phyloP scores from a whole-genome alignment of 441 rosid genomes.

The Syzygium malaccense region DNA sequence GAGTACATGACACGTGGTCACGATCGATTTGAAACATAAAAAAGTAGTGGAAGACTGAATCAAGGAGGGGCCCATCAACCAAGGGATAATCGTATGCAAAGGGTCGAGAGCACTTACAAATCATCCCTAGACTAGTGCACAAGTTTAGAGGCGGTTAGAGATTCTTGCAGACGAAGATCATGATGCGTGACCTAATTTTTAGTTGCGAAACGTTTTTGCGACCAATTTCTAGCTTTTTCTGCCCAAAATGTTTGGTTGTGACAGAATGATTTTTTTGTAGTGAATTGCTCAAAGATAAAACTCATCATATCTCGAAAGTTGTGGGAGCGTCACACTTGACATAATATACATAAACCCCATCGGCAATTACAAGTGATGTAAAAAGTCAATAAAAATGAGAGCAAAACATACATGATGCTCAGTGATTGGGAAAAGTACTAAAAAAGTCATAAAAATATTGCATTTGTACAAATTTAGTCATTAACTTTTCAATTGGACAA shows the following conservation, averaged over 20 bases:
- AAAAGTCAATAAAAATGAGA: background rate
- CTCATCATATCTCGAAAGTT: background rate
- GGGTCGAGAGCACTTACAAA: background rate
- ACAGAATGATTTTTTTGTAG: background rate
- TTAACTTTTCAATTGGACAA: too few relatives aligned
- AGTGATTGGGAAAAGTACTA: background rate
- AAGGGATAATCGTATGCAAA: background rate
- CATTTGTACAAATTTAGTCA: too few relatives aligned
- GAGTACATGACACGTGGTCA: background rate
- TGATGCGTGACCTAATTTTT: background rate
- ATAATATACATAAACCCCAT: background rate
- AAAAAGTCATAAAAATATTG: too few relatives aligned
- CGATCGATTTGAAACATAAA: background rate
- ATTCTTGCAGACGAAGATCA: background rate
- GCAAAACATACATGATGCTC: background rate
- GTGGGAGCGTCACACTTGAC: background rate
- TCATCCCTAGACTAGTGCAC: background rate
- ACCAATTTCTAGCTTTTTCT: background rate
- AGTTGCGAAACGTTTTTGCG: background rate
- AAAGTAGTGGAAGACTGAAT: background rate
- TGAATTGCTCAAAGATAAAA: background rate
- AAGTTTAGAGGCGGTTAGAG: background rate
- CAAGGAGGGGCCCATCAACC: background rate
- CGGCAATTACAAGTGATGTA: background rate
- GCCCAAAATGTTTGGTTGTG: background rate